A percentile compares a stretch with the other conserved stretches of the same genome.
Evolutionary conservation across 306 rosid genomes (phyloP).

Genomic region (Ochetophila trinervis): DNA sequence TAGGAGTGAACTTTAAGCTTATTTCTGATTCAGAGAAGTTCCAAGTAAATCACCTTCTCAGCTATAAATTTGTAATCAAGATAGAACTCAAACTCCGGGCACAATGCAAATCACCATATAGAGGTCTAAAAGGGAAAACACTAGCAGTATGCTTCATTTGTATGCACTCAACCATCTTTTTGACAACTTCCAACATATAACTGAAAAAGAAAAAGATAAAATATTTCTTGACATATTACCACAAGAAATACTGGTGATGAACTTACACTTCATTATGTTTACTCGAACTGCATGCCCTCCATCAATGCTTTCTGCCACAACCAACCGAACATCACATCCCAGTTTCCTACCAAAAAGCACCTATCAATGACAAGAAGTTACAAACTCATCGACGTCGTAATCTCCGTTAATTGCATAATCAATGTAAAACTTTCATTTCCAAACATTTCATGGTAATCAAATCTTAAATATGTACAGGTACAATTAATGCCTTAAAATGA

Average conservation of each 20-base stretch:
- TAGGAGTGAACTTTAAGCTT: too few relatives aligned
- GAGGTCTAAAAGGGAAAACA: too few relatives aligned
- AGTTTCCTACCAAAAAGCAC: constrained; percentile 31
- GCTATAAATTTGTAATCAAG: too few relatives aligned
- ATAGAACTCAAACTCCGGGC: too few relatives aligned
- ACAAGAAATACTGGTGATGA: background rate
- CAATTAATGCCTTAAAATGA: too few relatives aligned
- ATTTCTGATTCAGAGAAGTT: too few relatives aligned
- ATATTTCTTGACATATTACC: background rate
- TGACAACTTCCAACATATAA: too few relatives aligned
- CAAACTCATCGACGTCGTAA: background rate
- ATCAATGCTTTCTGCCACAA: constrained; percentile 15
- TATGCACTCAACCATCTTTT: too few relatives aligned
- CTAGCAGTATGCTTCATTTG: too few relatives aligned
- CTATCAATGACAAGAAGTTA: constrained; percentile 18
- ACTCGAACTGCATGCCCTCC: constrained; percentile 31
- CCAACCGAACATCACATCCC: constrained; percentile 29
- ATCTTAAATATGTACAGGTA: background rate
- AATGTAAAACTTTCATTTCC: background rate
- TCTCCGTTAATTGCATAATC: background rate
- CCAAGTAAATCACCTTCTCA: too few relatives aligned
- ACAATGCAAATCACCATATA: too few relatives aligned
- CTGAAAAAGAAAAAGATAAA: too few relatives aligned
- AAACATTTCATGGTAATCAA: background rate
- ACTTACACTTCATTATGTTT: constrained; percentile 28